phyloP scores from a whole-genome alignment of 1,284 basidiomycete genomes.

The Puccinia novopanici region DNA sequence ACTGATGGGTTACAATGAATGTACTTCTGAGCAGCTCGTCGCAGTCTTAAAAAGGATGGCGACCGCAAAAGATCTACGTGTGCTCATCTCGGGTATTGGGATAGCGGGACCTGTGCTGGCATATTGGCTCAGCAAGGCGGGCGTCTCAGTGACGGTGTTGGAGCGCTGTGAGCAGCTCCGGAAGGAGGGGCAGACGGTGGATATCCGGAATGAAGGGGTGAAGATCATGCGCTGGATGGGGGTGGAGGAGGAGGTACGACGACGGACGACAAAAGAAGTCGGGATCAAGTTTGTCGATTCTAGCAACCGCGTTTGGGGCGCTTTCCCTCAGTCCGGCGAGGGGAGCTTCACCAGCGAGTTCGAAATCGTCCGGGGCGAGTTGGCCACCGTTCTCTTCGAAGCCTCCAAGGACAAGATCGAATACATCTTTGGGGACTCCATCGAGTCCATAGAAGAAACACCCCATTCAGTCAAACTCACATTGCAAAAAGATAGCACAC shows the following conservation, averaged over 20 bases:
- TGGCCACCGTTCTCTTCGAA: slow-evolving; percentile 53
- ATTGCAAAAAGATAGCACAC: slow-evolving; percentile 50
- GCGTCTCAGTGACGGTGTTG: slow-evolving; percentile 53
- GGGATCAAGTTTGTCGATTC: slow-evolving; percentile 52
- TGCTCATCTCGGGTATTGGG: slow-evolving; percentile 55
- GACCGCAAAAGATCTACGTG: background rate
- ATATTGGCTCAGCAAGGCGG: slow-evolving; percentile 52
- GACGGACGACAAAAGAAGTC: background rate
- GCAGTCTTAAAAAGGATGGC: background rate
- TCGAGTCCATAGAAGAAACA: slow-evolving; percentile 52
- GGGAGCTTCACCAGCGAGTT: slow-evolving; percentile 51
- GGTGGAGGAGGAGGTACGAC: slow-evolving; percentile 15
- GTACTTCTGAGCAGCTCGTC: too few relatives aligned
- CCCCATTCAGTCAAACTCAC: slow-evolving; percentile 50
- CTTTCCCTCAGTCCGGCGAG: slow-evolving; percentile 22
- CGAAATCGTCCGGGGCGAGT: slow-evolving; percentile 55
- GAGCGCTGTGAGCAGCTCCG: slow-evolving; percentile 52
- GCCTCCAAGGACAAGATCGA: slow-evolving; percentile 50
- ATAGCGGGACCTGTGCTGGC: slow-evolving; percentile 54
- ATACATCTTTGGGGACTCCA: slow-evolving; percentile 52
- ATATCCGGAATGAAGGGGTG: slow-evolving; percentile 53
- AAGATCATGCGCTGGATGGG: slow-evolving; percentile 54
- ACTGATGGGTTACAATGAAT: too few relatives aligned
- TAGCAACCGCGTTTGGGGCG: slow-evolving; percentile 44
- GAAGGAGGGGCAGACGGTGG: slow-evolving; percentile 54